Percentiles rank a stretch among this genome's conserved stretches.
Evolutionary conservation across 2,329 filamentous ascomycete genomes (phyloP).

Genomic region (Ramichloridium luteum): DNA sequence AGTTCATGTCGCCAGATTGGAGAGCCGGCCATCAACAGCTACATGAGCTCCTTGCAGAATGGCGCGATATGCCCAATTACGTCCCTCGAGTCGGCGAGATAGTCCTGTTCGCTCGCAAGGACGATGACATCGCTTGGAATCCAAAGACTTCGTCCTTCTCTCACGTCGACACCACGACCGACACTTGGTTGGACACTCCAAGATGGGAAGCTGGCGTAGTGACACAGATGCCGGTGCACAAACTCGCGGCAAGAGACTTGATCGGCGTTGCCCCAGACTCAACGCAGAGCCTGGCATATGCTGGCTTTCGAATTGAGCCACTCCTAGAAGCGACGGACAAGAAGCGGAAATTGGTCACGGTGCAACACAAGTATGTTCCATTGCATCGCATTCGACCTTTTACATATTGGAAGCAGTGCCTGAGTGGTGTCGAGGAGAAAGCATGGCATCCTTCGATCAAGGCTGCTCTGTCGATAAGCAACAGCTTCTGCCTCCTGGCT

Average conservation of each 20-base stretch:
- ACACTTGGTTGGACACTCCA: slow-evolving; percentile 22
- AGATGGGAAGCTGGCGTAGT: slow-evolving; percentile 47
- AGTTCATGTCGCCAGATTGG: slow-evolving; percentile 46
- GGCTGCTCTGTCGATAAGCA: slow-evolving; percentile 41
- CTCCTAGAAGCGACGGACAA: slow-evolving; percentile 31
- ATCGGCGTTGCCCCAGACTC: slow-evolving; percentile 28
- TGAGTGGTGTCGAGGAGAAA: slow-evolving; percentile 29
- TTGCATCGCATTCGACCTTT: slow-evolving; percentile 45
- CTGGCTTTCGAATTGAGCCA: slow-evolving; percentile 47
- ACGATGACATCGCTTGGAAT: slow-evolving; percentile 23
- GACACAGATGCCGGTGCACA: slow-evolving; percentile 37
- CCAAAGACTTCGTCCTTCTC: neutral
- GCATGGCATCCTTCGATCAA: slow-evolving; percentile 42
- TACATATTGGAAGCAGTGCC: slow-evolving; percentile 39
- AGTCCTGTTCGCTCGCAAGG: slow-evolving; percentile 39
- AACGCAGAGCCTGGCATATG: slow-evolving; percentile 34
- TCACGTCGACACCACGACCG: slow-evolving; percentile 1
- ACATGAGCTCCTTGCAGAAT: slow-evolving; percentile 29
- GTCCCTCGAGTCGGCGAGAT: slow-evolving; percentile 45
- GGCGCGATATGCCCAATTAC: slow-evolving; percentile 37
- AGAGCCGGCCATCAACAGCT: slow-evolving; percentile 36
- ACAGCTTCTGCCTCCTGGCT: slow-evolving; percentile 41
- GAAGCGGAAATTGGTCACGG: slow-evolving; percentile 37
- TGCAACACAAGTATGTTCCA: slow-evolving; percentile 44
- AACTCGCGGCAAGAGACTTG: slow-evolving; percentile 35